These are phyloP conservation scores for Oidiodendron maius DNA, from an alignment of 495 filamentous ascomycete species.

Conservation along the genomic window DNA sequence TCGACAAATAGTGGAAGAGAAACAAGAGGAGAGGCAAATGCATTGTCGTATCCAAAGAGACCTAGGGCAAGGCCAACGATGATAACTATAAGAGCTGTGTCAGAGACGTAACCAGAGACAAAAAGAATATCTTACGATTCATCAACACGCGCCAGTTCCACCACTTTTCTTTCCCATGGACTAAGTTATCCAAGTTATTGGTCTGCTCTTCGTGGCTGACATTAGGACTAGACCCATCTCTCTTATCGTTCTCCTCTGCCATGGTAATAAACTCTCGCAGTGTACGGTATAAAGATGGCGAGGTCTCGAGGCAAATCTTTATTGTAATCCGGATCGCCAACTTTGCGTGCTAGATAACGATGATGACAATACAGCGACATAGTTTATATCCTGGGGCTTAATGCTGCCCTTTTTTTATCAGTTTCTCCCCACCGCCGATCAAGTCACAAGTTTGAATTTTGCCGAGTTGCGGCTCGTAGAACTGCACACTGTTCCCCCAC, in stretches of 20 bases:
- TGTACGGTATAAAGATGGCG: too few relatives aligned
- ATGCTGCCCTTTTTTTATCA: too few relatives aligned
- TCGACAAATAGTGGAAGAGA: background rate
- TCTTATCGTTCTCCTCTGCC: background rate
- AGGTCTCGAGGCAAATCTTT: too few relatives aligned
- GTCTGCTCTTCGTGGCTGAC: background rate
- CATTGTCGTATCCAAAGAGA: conserved; percentile 1
- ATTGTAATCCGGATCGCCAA: too few relatives aligned
- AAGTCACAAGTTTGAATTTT: too few relatives aligned
- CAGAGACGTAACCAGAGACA: background rate
- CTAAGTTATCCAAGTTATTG: background rate
- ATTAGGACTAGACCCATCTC: background rate
- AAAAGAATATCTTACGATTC: background rate
- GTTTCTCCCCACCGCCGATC: too few relatives aligned
- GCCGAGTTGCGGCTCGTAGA: too few relatives aligned
- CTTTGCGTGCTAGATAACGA: too few relatives aligned
- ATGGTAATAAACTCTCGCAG: background rate
- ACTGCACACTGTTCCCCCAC: too few relatives aligned
- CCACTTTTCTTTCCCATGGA: background rate
- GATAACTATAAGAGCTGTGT: background rate
- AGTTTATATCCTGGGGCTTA: too few relatives aligned
- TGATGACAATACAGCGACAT: too few relatives aligned
- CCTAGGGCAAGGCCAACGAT: background rate
- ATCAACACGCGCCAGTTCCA: background rate
- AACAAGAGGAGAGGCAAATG: background rate